A percentile compares a stretch with the other conserved stretches of the same genome.
These are phyloP conservation scores for Nidula microcarpa DNA, from an alignment of 768 basidiomycete genomes.

Conservation along the genomic window DNA sequence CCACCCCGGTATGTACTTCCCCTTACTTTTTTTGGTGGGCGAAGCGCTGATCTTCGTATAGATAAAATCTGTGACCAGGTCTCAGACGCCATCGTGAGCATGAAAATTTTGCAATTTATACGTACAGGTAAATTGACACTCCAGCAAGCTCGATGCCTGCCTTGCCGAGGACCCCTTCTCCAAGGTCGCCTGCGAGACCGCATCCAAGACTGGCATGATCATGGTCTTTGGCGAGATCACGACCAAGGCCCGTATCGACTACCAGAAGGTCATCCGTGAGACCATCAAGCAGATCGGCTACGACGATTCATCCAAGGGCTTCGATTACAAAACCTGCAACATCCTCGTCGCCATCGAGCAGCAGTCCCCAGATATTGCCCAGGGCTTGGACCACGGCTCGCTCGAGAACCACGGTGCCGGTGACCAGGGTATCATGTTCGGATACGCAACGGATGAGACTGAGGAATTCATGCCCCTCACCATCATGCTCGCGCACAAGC, in stretches of 20 bases:
- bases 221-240: slow-evolving; percentile 99
- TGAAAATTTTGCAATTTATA: too few species aligned
- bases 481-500: slow-evolving; percentile 95
- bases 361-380: slow-evolving; percentile 98
- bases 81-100: slow-evolving; percentile 93
- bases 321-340: slow-evolving; percentile 99
- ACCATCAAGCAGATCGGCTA: slow-evolving; percentile 99
- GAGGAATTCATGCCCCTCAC: slow-evolving; percentile 97
- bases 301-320: slow-evolving; percentile 96
- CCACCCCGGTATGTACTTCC: slow-evolving; percentile 75
- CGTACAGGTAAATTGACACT: too few species aligned
- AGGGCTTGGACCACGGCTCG: slow-evolving; percentile 95
- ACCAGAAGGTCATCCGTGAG: slow-evolving; percentile 93
- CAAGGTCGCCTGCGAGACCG: slow-evolving; percentile 99
- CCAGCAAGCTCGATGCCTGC: slow-evolving; percentile 87
- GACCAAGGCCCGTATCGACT: slow-evolving; percentile 93
- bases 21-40: background rate
- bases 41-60: slow-evolving; percentile 17
- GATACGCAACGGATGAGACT: slow-evolving; percentile 96
- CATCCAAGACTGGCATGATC: slow-evolving; percentile 99
- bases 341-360: slow-evolving; percentile 99
- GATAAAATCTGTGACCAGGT: slow-evolving; percentile 99
- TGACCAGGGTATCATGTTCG: slow-evolving; percentile 99
- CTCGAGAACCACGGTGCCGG: slow-evolving; percentile 97
- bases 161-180: slow-evolving; percentile 91